Base-by-base conservation (phyloP, 2,329 filamentous ascomycete genomes). In the Cladorrhinum sp. region DNA sequence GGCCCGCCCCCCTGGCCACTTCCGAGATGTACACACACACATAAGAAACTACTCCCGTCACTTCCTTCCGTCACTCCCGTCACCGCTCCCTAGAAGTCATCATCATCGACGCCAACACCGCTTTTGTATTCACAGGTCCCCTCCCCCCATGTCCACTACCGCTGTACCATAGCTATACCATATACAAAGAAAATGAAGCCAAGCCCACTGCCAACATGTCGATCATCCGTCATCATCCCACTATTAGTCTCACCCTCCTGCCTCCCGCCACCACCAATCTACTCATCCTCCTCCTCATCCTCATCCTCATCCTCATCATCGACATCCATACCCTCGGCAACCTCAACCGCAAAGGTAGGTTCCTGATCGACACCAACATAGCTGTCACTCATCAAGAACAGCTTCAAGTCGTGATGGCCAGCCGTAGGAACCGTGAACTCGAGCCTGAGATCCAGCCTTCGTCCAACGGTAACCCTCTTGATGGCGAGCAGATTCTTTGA, bases 311-410 rank as follows among this genome's bases (percentile, higher is more conserved):
- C 91, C 0, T 93, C 91, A 51, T 91, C 89, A 74, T 96, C 93
- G 71, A 97, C 91, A 60, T 98, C 95, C 91, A 95, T 96, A 4
- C 92, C 92, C 75, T 99, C 95, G 1, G 88, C 91, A 25, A 90
- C 95, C 57, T 84, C 88, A 50, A 99, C 87, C 59, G 85, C 88
- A 74, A 99, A 98, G 4, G 86, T 86, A 58, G 93, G 91, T 71
- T 96, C 96, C 77, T 99, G 95, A 77, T 99, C 96, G 57, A 99
- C 92, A 24, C 95, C 95, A 36, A 97, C 85, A 74, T 99, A 99
- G 74, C 91, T 93, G 77, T 99, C 95, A 73, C 93, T 95, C 89
- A 99, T 97, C 73, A 99, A 79, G 77, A 91, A 96, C 65, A 98
- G 79, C 74, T 93, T 97, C 71, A 99, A 77, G 62, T 93, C 86